Percentiles rank a stretch among this genome's conserved stretches.
phyloP scores from a whole-genome alignment of 257 asterid genomes.

The Fraxinus anomala region DNA sequence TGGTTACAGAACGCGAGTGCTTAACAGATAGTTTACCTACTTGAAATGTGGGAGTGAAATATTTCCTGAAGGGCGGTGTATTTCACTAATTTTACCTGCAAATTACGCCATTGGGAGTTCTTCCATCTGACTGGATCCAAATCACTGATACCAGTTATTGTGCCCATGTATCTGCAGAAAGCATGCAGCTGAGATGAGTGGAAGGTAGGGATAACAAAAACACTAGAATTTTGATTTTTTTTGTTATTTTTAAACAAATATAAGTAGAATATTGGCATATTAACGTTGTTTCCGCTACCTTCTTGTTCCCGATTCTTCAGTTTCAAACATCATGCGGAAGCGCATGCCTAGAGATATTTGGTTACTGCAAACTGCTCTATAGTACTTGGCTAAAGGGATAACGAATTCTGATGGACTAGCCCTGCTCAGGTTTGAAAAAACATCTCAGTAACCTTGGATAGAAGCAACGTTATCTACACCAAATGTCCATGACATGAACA shows the following conservation, averaged over 20 bases:
- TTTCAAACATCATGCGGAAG: slow-evolving; percentile 29
- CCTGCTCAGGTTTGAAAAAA: slow-evolving; percentile 12
- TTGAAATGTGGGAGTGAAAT: background rate
- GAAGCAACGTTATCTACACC: background rate
- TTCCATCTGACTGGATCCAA: slow-evolving; percentile 58
- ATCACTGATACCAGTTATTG: slow-evolving; percentile 53
- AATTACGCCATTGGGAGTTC: slow-evolving; percentile 60
- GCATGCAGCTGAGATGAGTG: background rate
- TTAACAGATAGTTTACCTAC: background rate
- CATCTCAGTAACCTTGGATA: background rate
- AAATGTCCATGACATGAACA: background rate
- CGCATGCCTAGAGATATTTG: slow-evolving; percentile 29
- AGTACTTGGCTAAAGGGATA: slow-evolving; percentile 23
- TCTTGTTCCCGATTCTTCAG: slow-evolving; percentile 40
- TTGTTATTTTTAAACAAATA: background rate
- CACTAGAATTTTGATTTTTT: background rate
- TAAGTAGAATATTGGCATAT: background rate
- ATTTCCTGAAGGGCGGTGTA: too few relatives aligned
- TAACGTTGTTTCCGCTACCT: slow-evolving; percentile 32
- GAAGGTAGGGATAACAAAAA: background rate
- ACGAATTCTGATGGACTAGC: slow-evolving; percentile 28
- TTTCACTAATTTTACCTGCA: slow-evolving; percentile 37
- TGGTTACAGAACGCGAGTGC: background rate
- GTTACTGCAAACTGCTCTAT: slow-evolving; percentile 19
- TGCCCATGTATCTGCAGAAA: slow-evolving; percentile 52